Percentiles rank a stretch among this genome's conserved stretches.
These are phyloP conservation scores for Boletus subcaerulescens DNA, from an alignment of 768 basidiomycete species.

Conservation along the genomic window DNA sequence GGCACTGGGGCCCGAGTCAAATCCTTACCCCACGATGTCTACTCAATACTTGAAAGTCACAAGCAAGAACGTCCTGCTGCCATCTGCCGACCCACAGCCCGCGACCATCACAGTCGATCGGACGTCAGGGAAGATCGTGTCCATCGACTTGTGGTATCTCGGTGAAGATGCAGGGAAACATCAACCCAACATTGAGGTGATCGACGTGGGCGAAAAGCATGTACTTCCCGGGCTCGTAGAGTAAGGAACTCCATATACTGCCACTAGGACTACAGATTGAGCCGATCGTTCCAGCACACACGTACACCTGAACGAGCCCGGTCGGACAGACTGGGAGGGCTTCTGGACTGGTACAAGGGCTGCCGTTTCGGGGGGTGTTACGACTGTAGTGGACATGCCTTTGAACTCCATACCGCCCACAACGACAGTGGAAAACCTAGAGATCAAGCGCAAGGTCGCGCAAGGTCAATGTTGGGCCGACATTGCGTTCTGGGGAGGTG, in stretches of 20 bases:
- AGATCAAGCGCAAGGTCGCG: slow-evolving; percentile 69
- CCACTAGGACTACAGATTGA: background rate
- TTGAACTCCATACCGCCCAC: slow-evolving; percentile 97
- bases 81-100: slow-evolving; percentile 46
- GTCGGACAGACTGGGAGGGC: slow-evolving; percentile 92
- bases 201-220: slow-evolving; percentile 56
- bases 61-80: slow-evolving; percentile 57
- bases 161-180: slow-evolving; percentile 24
- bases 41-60: slow-evolving; percentile 41
- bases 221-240: slow-evolving; percentile 82
- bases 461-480: slow-evolving; percentile 68
- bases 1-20: too few relatives aligned
- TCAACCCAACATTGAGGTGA: slow-evolving; percentile 34
- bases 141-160: slow-evolving; percentile 40
- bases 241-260: slow-evolving; percentile 34
- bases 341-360: slow-evolving; percentile 90
- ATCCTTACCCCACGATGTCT: slow-evolving; percentile 10
- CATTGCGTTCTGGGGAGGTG: slow-evolving; percentile 84
- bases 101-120: slow-evolving; percentile 65
- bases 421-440: slow-evolving; percentile 75
- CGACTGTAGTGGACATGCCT: slow-evolving; percentile 96
- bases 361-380: slow-evolving; percentile 91
- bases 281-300: slow-evolving; percentile 56
- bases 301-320: slow-evolving; percentile 93
- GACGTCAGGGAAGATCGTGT: slow-evolving; percentile 56